Base-by-base conservation (phyloP, 345 rosid species). In the Ceriops tagal region DNA sequence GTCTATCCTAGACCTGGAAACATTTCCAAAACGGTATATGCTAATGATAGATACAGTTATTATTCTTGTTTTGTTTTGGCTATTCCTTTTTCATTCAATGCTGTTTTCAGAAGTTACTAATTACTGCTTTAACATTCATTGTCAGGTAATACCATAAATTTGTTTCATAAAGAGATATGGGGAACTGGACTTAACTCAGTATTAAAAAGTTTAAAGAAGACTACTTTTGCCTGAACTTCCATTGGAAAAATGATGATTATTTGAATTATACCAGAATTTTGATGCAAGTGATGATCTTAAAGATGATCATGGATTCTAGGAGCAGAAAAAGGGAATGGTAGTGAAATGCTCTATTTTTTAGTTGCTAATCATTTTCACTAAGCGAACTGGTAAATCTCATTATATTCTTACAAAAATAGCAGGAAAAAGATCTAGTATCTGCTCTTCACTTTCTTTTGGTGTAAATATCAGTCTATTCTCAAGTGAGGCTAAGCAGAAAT, bases 1-100 rank as follows among this genome's bases (percentile, higher is more conserved):
- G 96, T 93, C 71, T 88, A 87, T 71, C 97, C 96, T 11, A 84
- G 97, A 62, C 97, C 97, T 9, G 87, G 81, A 78, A 83, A 91
- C 82, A 93, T 93, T 78, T 93, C 98, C 59, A 80, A 83, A 73
- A 81, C 88, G 78, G 98, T 90, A 84, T 8, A 26, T 64, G 77
- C 47, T 6, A 20, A 39, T 58, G 16, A 27, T 19, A 21, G 5
- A 53, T 53, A 8, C 58, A n/a, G 8, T 21, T 2, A 26, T 22
- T 55, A 26, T 55, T 22, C 3, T 53, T 24, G 24, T 52, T 49
- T 8, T 28, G 47, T 20, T 26, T 31, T 16, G 20, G 15, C 35
- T 24, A 15, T n/a, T 7, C 32, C 49, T 16, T 27, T 27, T 28
- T 64, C 34, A 16, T 10, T 51, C 47, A 34, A 47, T 47, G 55